These are phyloP conservation scores for Phaeosphaeria sp. DNA, from an alignment of 2,329 filamentous ascomycete genomes.

Conservation along the genomic window DNA sequence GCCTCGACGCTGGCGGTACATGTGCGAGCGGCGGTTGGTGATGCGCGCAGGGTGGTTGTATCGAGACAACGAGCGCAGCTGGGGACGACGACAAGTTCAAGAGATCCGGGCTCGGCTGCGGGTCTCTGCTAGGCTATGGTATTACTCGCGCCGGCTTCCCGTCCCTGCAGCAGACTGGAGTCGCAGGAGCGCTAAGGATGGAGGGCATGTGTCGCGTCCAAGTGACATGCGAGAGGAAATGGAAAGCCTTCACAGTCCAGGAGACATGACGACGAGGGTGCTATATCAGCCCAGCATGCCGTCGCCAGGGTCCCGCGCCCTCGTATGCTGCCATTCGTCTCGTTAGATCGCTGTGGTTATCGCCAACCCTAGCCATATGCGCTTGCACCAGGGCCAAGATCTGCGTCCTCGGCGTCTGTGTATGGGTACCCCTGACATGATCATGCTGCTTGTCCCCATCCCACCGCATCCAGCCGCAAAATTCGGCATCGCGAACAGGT, in stretches of 20 bases:
- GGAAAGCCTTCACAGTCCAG: neutral
- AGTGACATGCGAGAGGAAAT: neutral
- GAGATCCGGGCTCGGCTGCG: slow-evolving; percentile 16
- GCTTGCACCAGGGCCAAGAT: neutral
- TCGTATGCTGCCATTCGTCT: slow-evolving; percentile 12
- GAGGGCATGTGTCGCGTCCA: neutral
- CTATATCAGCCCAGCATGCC: slow-evolving; percentile 4
- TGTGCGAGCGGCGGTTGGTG: slow-evolving; percentile 2
- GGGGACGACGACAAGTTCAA: neutral
- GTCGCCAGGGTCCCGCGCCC: neutral
- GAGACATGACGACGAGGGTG: neutral
- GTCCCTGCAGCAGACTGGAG: slow-evolving; percentile 15
- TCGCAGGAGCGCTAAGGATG: neutral
- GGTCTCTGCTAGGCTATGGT: slow-evolving; percentile 14
- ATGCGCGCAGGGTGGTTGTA: slow-evolving; percentile 4
- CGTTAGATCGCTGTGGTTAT: slow-evolving; percentile 7
- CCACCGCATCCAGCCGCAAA: slow-evolving; percentile 1
- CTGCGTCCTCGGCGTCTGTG: neutral
- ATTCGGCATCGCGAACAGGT: neutral
- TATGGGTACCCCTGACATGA: slow-evolving; percentile 3
- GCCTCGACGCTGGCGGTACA: slow-evolving; percentile 13
- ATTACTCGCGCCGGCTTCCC: slow-evolving; percentile 19
- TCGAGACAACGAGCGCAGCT: slow-evolving; percentile 3
- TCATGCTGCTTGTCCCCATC: slow-evolving; percentile 1
- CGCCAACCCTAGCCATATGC: slow-evolving; percentile 1